phyloP scores from a whole-genome alignment of 441 rosid species.

The Macaranga tanarius region DNA sequence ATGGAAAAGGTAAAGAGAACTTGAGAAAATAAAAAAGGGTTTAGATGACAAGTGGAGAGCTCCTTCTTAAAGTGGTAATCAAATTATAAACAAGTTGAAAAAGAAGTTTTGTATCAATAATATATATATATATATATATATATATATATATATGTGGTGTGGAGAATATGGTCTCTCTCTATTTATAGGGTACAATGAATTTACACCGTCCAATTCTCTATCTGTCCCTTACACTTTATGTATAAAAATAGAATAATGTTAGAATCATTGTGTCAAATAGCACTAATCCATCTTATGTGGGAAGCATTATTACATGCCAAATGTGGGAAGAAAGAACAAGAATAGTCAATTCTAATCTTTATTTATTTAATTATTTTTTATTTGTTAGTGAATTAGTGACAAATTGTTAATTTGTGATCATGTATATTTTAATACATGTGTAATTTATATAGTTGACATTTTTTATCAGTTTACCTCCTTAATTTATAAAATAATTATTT shows the following conservation, averaged over 20 bases:
- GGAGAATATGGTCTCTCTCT: conserved; percentile 22
- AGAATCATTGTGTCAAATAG: conserved; percentile 42
- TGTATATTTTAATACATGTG: background rate
- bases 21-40: conserved; percentile 8
- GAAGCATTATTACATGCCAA: conserved; percentile 25
- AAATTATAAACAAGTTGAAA: conserved; percentile 18
- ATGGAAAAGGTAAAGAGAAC: background rate
- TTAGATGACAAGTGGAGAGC: background rate
- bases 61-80: conserved; percentile 9
- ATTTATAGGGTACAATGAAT: conserved; percentile 23
- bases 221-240: background rate
- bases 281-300: conserved; percentile 44
- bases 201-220: conserved; percentile 33
- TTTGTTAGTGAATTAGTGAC: background rate
- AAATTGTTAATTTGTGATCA: background rate
- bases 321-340: conserved; percentile 13
- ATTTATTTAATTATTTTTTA: background rate
- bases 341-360: background rate
- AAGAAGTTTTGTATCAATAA: background rate
- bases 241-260: background rate
- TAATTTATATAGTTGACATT: too few relatives aligned
- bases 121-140: too few relatives aligned
- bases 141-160: too few relatives aligned
- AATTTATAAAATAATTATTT: too few relatives aligned
- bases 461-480: too few relatives aligned